Evolutionary conservation across 2,329 filamentous ascomycete species (phyloP).

Genomic region (Beauveria sp.): DNA sequence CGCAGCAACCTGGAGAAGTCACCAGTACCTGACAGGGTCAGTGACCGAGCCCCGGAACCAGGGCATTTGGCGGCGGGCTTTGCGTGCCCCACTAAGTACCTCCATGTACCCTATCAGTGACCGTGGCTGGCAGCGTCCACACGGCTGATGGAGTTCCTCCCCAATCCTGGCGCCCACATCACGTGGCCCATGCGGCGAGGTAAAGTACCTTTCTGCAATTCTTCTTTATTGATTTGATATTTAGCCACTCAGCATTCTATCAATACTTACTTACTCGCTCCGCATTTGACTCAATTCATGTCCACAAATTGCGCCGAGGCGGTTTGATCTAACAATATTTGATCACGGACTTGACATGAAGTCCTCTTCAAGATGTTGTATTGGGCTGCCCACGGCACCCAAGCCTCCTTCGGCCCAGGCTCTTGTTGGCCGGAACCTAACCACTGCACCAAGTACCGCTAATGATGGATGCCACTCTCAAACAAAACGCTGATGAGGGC

Average conservation of each 20-base stretch:
- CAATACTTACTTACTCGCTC: too few species aligned
- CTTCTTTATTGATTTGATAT: background rate
- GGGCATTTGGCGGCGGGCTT: background rate
- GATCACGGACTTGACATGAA: too few species aligned
- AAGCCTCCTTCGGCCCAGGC: background rate
- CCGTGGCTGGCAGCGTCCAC: background rate
- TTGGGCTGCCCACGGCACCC: background rate
- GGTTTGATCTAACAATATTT: background rate
- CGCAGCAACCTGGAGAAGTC: constrained; percentile 9
- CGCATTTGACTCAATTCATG: too few species aligned
- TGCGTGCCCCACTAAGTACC: constrained; percentile 5
- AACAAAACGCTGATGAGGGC: background rate
- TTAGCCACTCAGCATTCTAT: too few species aligned
- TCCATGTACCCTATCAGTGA: constrained; percentile 1
- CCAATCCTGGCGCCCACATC: constrained; percentile 2
- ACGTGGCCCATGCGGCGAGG: background rate
- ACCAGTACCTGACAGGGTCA: constrained; percentile 5
- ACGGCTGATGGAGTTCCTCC: background rate
- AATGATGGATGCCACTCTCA: too few species aligned
- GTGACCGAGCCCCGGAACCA: constrained; percentile 3
- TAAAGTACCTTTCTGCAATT: background rate
- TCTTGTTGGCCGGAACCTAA: background rate
- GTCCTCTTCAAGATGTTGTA: too few species aligned
- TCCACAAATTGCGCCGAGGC: background rate
- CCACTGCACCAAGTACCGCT: background rate